Conservation (phyloP, 1,284 basidiomycete species). For the Boletus subluridellus region DNA sequence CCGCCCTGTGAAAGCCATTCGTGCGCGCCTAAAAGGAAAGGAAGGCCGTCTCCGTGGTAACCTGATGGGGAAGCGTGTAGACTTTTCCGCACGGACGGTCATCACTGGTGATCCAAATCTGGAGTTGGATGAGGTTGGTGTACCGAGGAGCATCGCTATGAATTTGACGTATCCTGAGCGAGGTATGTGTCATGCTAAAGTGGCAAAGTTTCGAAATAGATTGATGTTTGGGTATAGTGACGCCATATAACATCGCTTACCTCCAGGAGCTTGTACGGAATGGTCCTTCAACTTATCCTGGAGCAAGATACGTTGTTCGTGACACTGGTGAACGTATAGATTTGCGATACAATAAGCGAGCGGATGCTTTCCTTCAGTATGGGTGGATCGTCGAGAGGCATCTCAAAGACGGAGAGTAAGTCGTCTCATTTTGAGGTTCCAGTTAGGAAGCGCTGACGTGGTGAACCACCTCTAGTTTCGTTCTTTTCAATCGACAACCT, state of each 20-base stretch:
- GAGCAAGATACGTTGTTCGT: slow-evolving; percentile 94
- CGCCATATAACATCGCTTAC: slow-evolving; percentile 95
- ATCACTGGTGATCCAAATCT: slow-evolving; percentile 99
- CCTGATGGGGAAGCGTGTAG: slow-evolving; percentile 99
- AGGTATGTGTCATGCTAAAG: slow-evolving; percentile 48
- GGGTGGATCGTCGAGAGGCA: slow-evolving; percentile 99
- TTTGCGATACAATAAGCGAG: slow-evolving; percentile 94
- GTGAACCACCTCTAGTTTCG: slow-evolving; percentile 54
- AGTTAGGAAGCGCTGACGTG: slow-evolving; percentile 4
- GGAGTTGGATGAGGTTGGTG: slow-evolving; percentile 95
- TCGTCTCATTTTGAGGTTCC: slow-evolving; percentile 17
- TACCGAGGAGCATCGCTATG: slow-evolving; percentile 96
- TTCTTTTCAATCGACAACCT: slow-evolving; percentile 98
- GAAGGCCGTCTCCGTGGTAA: slow-evolving; percentile 98
- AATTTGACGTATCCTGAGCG: slow-evolving; percentile 97
- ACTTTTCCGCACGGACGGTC: slow-evolving; percentile 98
- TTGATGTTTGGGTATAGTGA: slow-evolving; percentile 55
- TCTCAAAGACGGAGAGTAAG: slow-evolving; percentile 95
- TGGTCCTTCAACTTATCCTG: slow-evolving; percentile 93
- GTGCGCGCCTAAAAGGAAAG: slow-evolving; percentile 97
- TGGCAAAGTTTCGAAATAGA: neutral
- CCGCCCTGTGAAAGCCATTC: slow-evolving; percentile 96
- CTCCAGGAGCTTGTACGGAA: slow-evolving; percentile 96
- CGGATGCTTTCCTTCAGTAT: slow-evolving; percentile 95
- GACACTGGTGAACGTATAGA: slow-evolving; percentile 99